These are phyloP conservation scores for Raddia distichophylla DNA, from an alignment of 176 grass and related monocot species.

Conservation along the genomic window DNA sequence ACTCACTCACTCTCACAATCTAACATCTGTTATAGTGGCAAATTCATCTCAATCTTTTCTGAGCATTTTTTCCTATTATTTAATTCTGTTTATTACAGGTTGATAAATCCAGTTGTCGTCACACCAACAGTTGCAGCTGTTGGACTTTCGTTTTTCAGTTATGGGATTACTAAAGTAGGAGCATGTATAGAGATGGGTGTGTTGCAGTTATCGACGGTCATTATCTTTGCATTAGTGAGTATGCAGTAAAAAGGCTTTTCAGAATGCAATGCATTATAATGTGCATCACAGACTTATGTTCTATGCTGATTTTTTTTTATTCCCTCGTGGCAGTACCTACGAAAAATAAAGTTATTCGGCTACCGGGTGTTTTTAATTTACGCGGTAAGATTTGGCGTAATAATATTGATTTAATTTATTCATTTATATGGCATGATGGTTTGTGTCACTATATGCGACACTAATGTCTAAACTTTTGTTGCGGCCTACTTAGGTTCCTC, in stretches of 20 bases:
- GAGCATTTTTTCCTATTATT: conserved; percentile 2
- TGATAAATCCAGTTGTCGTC: conserved; percentile 93
- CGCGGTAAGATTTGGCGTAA: conserved; percentile 55
- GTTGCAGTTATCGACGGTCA: conserved; percentile 76
- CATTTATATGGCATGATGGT: conserved; percentile 26
- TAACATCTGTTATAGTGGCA: conserved; percentile 4
- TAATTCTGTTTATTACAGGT: conserved; percentile 64
- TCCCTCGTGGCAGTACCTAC: conserved; percentile 72
- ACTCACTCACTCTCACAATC: not conserved
- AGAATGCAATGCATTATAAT: not conserved
- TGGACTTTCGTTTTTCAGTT: conserved; percentile 97
- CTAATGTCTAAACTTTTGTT: conserved; percentile 38
- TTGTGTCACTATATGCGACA: not conserved
- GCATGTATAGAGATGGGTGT: conserved; percentile 89
- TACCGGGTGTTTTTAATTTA: conserved; percentile 91
- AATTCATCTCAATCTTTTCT: conserved; percentile 26
- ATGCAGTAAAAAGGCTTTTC: conserved; percentile 34
- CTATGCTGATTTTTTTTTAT: conserved; percentile 38
- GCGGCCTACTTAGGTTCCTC: conserved; percentile 67
- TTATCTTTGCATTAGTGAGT: conserved; percentile 98
- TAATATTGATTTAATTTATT: conserved; percentile 18
- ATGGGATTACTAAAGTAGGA: conserved; percentile 88
- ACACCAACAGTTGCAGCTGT: conserved; percentile 90
- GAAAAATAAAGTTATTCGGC: conserved; percentile 95
- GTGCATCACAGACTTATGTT: not conserved